Evolutionary conservation across 805 yeast genomes (phyloP).

Genomic region (Pichia phayaonensis): DNA sequence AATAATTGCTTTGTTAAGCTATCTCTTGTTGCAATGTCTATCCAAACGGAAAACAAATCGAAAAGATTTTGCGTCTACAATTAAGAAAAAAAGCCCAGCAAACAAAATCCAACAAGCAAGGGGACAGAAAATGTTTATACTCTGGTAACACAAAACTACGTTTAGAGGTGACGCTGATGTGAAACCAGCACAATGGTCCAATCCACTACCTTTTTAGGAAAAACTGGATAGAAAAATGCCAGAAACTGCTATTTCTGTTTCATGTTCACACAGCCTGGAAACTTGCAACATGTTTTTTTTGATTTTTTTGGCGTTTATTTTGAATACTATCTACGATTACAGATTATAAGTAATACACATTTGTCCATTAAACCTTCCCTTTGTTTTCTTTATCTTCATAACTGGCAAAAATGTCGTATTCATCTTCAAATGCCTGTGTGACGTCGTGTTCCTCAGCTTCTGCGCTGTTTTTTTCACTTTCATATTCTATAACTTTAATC

Average conservation of each 20-base stretch:
- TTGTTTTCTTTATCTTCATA: no score
- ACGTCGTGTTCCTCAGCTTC: neutral
- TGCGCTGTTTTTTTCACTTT: no score
- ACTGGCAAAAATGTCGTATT: neutral
- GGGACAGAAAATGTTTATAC: neutral
- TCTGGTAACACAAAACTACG: neutral
- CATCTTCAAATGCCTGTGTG: neutral
- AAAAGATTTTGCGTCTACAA: neutral
- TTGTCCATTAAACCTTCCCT: no score
- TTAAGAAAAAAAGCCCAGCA: neutral
- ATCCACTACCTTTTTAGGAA: neutral
- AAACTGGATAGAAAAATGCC: neutral
- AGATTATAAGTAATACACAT: neutral
- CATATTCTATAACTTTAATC: neutral
- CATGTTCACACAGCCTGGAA: neutral
- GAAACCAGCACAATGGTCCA: neutral
- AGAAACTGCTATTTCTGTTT: neutral
- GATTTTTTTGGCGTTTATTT: neutral
- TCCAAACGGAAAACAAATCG: neutral
- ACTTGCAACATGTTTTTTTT: neutral
- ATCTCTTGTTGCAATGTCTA: neutral
- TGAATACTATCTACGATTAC: neutral
- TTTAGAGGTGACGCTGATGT: neutral
- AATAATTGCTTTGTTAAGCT: neutral
- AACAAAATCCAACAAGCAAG: neutral